Conservation (phyloP, 305 asterid genomes). For the Salvia sclarea region DNA sequence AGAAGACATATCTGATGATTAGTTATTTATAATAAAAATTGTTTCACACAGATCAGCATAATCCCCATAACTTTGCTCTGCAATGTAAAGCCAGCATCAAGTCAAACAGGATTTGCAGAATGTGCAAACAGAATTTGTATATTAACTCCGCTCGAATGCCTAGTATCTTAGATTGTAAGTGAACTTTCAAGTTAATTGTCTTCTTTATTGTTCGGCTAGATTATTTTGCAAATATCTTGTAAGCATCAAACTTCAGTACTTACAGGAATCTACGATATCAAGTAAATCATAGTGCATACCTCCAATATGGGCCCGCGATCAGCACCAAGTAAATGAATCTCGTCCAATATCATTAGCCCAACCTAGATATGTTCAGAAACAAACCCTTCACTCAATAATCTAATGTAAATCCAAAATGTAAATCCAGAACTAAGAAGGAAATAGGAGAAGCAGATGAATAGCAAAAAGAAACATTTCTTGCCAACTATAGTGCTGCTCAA, state of each 20-base stretch:
- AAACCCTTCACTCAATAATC: conserved; percentile 13
- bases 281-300: conserved; percentile 47
- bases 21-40: conserved; percentile 6
- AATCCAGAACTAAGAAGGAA: conserved; percentile 20
- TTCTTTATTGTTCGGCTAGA: not conserved
- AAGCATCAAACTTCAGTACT: conserved; percentile 18
- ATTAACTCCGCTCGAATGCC: conserved; percentile 3
- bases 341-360: conserved; percentile 96
- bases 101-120: not conserved
- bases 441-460: conserved; percentile 1
- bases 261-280: conserved; percentile 23
- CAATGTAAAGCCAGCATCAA: not conserved
- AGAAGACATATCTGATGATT: conserved; percentile 1
- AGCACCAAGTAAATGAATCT: conserved; percentile 99
- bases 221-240: not conserved
- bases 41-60: conserved; percentile 8
- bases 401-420: conserved; percentile 1
- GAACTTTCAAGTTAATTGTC: conserved; percentile 4
- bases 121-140: not conserved
- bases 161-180: not conserved
- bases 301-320: conserved; percentile 99
- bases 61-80: not conserved
- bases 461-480: conserved; percentile 9
- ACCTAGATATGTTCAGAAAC: conserved; percentile 54
- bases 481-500: conserved; percentile 21